A percentile compares a stretch with the other conserved stretches of the same genome.
phyloP scores from a whole-genome alignment of 768 basidiomycete species.

The Mycena metata region DNA sequence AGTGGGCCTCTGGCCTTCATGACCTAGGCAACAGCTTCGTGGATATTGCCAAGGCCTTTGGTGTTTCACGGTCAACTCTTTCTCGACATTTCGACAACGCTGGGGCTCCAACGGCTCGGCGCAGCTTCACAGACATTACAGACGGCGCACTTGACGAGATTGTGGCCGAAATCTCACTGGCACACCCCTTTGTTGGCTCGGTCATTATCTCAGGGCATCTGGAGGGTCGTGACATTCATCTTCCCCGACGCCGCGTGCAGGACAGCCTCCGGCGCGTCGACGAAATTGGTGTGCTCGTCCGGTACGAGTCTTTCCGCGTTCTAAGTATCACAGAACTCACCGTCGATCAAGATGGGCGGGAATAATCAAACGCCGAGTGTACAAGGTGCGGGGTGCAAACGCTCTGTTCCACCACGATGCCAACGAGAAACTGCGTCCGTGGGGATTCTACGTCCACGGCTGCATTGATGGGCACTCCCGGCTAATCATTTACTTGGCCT shows the following conservation, averaged over 20 bases:
- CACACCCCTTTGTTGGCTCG: constrained; percentile 40
- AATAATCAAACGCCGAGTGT: constrained; percentile 34
- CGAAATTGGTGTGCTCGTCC: constrained; percentile 38
- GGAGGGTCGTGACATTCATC: constrained; percentile 34
- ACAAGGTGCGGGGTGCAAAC: constrained; percentile 40
- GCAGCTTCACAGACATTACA: constrained; percentile 11
- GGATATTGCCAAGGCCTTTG: constrained; percentile 28
- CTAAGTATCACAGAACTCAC: background rate
- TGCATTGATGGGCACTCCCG: constrained; percentile 46
- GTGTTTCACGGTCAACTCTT: constrained; percentile 19
- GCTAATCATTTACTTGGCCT: constrained; percentile 21
- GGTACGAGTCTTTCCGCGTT: constrained; percentile 1
- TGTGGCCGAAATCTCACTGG: constrained; percentile 18
- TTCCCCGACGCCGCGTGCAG: constrained; percentile 38
- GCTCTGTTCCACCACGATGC: constrained; percentile 44
- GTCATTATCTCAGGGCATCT: constrained; percentile 44
- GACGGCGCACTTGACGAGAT: constrained; percentile 21
- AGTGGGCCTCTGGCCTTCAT: constrained; percentile 5
- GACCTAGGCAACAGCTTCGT: constrained; percentile 29
- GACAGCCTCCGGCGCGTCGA: constrained; percentile 43
- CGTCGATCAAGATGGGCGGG: constrained; percentile 28
- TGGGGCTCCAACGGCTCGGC: constrained; percentile 4
- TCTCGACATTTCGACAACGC: constrained; percentile 8
- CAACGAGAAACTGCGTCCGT: constrained; percentile 46
- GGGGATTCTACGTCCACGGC: constrained; percentile 47